phyloP scores from a whole-genome alignment of 768 basidiomycete genomes.

The Mycena venus region DNA sequence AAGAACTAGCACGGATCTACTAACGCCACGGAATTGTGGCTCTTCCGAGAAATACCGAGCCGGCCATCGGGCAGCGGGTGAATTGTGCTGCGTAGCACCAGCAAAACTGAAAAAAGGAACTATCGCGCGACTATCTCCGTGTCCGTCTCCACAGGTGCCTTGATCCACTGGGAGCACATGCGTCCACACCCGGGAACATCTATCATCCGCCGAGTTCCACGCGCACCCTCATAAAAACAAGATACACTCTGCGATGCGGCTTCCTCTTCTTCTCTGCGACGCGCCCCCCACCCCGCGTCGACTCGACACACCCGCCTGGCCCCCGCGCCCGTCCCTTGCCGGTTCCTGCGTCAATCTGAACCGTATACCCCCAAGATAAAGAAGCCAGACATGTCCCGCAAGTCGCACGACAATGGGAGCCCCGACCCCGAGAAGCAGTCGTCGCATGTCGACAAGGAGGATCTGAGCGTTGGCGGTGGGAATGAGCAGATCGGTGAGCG shows the following conservation, averaged over 20 bases:
- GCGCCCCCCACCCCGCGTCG: not conserved
- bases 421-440: conserved; percentile 14
- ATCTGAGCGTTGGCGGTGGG: no score
- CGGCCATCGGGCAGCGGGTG: no score
- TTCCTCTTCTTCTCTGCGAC: not conserved
- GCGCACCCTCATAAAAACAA: not conserved
- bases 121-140: no score
- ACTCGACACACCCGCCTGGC: no score
- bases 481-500: not conserved
- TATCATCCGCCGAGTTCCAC: not conserved
- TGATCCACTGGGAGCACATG: no score
- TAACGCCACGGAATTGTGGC: no score
- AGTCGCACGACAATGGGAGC: not conserved
- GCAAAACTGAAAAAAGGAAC: no score
- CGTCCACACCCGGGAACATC: not conserved
- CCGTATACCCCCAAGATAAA: not conserved
- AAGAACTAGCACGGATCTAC: no score
- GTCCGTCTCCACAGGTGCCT: no score
- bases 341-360: conserved; percentile 13
- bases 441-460: not conserved
- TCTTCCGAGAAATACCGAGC: no score
- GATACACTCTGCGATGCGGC: not conserved
- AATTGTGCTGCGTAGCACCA: no score
- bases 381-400: not conserved
- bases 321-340: conserved; percentile 2